Conservation (phyloP, 805 yeast genomes). For the Metschnikowia peoriensis region DNA sequence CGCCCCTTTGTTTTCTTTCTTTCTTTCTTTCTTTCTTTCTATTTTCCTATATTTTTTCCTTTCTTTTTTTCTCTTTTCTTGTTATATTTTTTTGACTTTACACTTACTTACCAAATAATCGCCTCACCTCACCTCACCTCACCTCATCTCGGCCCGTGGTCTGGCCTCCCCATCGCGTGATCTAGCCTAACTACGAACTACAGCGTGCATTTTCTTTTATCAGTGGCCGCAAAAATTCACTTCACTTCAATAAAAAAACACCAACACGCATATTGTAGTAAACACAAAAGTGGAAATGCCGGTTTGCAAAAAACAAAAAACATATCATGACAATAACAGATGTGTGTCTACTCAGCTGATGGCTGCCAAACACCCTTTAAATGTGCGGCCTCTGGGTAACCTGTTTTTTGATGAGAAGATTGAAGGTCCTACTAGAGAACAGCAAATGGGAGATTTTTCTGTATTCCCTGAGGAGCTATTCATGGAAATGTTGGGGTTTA, state of each 20-base stretch:
- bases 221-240: neutral
- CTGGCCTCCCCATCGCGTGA: neutral
- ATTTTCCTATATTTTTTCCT: too few species aligned
- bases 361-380: slow-evolving; percentile 17
- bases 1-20: too few species aligned
- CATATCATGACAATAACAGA: slow-evolving; percentile 7
- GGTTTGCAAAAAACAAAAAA: slow-evolving; percentile 4
- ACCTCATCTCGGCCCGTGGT: neutral
- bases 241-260: neutral
- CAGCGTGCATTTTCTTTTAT: too few species aligned
- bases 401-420: slow-evolving; percentile 9
- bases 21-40: too few species aligned
- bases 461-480: slow-evolving; percentile 63
- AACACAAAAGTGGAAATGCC: neutral
- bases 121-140: neutral
- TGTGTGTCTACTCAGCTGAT: slow-evolving; percentile 6
- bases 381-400: slow-evolving; percentile 21
- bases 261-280: neutral
- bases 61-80: too few species aligned
- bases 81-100: too few species aligned
- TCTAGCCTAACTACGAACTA: too few species aligned
- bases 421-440: slow-evolving; percentile 16
- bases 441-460: slow-evolving; percentile 54
- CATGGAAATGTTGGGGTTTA: slow-evolving; percentile 47
- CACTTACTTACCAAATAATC: too few species aligned